Percentiles rank a stretch among this genome's conserved stretches.
Conservation (phyloP, 2,329 filamentous ascomycete genomes). For the Metarhizium guizhouense region DNA sequence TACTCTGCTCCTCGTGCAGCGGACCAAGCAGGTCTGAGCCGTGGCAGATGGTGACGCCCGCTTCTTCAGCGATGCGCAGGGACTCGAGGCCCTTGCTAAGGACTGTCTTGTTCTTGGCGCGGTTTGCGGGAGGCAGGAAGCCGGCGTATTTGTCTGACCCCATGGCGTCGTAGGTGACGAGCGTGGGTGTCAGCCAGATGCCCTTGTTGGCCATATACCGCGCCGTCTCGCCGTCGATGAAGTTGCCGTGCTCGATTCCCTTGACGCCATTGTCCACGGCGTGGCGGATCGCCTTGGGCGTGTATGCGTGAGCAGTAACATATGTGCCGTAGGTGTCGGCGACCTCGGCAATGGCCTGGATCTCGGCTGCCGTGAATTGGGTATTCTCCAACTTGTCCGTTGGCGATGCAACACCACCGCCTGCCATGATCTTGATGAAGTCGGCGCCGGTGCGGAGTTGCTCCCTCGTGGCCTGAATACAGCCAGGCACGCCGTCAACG, state of each 20-base stretch:
- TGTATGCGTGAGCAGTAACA: slow-evolving; percentile 52
- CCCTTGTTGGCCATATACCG: slow-evolving; percentile 38
- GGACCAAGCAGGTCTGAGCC: slow-evolving; percentile 33
- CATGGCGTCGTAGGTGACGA: slow-evolving; percentile 43
- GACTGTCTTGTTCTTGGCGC: slow-evolving; percentile 42
- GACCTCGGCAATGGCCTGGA: slow-evolving; percentile 41
- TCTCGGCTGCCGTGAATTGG: slow-evolving; percentile 49
- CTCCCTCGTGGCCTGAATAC: slow-evolving; percentile 41
- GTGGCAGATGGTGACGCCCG: slow-evolving; percentile 46
- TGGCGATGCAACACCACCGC: slow-evolving; percentile 46
- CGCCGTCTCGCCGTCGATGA: slow-evolving; percentile 33
- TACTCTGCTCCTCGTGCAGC: slow-evolving; percentile 20
- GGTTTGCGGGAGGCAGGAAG: slow-evolving; percentile 34
- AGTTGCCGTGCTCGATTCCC: slow-evolving; percentile 41
- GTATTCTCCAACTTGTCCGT: slow-evolving; percentile 43
- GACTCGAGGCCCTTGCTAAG: slow-evolving; percentile 35
- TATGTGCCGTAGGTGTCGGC: slow-evolving; percentile 40
- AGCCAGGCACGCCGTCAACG: slow-evolving; percentile 43
- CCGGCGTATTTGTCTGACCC: slow-evolving; percentile 30
- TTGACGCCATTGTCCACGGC: slow-evolving; percentile 44
- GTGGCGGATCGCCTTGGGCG: slow-evolving; percentile 42
- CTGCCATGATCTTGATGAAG: slow-evolving; percentile 54
- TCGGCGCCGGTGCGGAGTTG: slow-evolving; percentile 47
- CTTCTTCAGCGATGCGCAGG: slow-evolving; percentile 38
- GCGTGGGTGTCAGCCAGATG: slow-evolving; percentile 43